These are phyloP conservation scores for Desmodesmus armatus DNA, from an alignment of 139 green algal genomes.

Conservation along the genomic window DNA sequence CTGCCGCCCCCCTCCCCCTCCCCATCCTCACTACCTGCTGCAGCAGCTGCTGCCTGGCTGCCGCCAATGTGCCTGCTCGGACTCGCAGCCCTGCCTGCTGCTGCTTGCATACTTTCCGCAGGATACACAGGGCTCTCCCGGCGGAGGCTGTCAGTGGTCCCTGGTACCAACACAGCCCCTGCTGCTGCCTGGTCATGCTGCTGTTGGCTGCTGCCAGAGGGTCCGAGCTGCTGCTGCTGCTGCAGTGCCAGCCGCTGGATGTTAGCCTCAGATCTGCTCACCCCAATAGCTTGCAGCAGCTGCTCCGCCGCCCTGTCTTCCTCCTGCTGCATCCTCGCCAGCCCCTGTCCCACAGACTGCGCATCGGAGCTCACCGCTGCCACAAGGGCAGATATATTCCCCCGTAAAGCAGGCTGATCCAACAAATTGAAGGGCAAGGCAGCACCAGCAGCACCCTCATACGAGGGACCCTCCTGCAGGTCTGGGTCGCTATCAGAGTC, in stretches of 20 bases:
- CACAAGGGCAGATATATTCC: conserved; percentile 47
- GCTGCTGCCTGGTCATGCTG: not conserved
- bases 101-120: too few relatives aligned
- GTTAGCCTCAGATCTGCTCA: not conserved
- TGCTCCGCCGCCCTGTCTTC: conserved; percentile 40
- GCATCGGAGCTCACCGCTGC: conserved; percentile 7
- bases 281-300: conserved; percentile 21
- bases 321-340: not conserved
- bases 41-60: not conserved
- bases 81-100: too few relatives aligned
- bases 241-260: not conserved
- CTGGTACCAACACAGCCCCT: not conserved
- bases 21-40: not conserved
- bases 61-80: too few relatives aligned
- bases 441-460: not conserved
- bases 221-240: conserved; percentile 18
- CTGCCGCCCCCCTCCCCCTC: not conserved
- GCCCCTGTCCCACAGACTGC: not conserved
- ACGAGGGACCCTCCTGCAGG: not conserved
- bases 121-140: too few relatives aligned
- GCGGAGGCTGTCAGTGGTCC: not conserved
- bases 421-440: not conserved
- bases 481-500: conserved; percentile 19
- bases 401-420: conserved; percentile 32
- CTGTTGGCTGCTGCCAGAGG: not conserved